Evolutionary conservation across 352 stramenopile genomes (phyloP).

Genomic region (Pythium plurisporium): DNA sequence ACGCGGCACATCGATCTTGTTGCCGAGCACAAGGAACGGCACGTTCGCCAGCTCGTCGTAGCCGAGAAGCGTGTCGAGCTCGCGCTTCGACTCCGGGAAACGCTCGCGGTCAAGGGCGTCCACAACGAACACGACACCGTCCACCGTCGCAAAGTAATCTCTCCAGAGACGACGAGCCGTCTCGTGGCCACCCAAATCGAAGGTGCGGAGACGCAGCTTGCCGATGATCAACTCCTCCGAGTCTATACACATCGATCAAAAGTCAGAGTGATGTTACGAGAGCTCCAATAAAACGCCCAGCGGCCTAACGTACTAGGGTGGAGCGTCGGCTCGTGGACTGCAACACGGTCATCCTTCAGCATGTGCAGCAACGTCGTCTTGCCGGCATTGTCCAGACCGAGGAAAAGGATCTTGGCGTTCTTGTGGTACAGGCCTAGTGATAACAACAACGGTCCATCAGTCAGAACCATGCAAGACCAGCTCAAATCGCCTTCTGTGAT

Average conservation of each 20-base stretch:
- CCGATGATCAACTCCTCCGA: constrained; percentile 92
- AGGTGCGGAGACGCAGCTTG: constrained; percentile 99
- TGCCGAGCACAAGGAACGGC: constrained; percentile 98
- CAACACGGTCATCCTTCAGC: constrained; percentile 98
- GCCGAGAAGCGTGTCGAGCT: constrained; percentile 96
- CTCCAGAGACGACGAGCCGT: constrained; percentile 96
- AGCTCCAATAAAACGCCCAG: too few species aligned
- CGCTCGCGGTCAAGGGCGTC: constrained; percentile 97
- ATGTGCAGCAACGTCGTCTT: constrained; percentile 99
- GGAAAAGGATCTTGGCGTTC: constrained; percentile 99
- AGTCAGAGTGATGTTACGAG: too few species aligned
- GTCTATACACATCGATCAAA: constrained; percentile 55
- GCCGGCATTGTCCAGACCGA: constrained; percentile 99
- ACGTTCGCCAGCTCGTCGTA: constrained; percentile 98
- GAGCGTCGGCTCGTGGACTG: constrained; percentile 94
- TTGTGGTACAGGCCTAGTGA: constrained; percentile 99
- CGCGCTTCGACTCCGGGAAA: constrained; percentile 99
- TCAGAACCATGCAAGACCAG: too few species aligned
- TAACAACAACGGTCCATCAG: too few species aligned
- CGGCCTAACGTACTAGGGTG: constrained; percentile 92
- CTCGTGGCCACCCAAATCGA: constrained; percentile 99
- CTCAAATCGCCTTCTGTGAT: too few species aligned
- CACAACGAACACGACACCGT: constrained; percentile 99
- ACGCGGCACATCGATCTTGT: constrained; percentile 99
- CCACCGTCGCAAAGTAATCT: constrained; percentile 99